These are phyloP conservation scores for Hibiscus tridactylites DNA, from an alignment of 345 rosid species.

Conservation along the genomic window DNA sequence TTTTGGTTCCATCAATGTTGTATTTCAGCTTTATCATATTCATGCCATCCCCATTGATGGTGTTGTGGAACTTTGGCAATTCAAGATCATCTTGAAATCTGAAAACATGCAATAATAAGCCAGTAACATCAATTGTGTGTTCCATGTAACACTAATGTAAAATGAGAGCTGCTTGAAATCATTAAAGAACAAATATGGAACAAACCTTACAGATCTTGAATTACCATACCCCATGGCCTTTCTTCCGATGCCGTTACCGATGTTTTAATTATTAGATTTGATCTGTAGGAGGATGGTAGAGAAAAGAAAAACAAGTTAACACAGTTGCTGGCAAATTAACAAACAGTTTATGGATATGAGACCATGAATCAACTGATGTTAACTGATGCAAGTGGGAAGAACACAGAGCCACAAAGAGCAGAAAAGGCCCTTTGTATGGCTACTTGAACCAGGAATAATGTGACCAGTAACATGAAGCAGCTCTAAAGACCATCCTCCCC, in stretches of 20 bases:
- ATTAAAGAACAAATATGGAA: constrained; percentile 7
- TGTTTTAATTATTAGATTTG: constrained; percentile 8
- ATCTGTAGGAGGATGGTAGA: constrained; percentile 1
- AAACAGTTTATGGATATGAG: background rate
- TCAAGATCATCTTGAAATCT: constrained; percentile 62
- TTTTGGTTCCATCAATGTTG: constrained; percentile 44
- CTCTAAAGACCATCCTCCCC: background rate
- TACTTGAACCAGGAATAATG: constrained; percentile 16
- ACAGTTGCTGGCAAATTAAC: background rate
- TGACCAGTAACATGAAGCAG: constrained; percentile 15
- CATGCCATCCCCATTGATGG: constrained; percentile 32
- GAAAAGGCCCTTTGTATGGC: constrained; percentile 4
- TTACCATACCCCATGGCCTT: constrained; percentile 30
- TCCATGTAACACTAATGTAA: background rate
- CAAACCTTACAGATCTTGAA: constrained; percentile 75
- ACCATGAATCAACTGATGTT: background rate
- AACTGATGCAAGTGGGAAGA: background rate
- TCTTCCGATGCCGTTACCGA: background rate
- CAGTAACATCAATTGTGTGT: background rate
- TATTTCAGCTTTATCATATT: constrained; percentile 26
- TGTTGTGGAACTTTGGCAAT: constrained; percentile 25
- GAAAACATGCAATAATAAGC: constrained; percentile 4
- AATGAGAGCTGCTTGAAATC: background rate
- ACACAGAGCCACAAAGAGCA: constrained; percentile 3
- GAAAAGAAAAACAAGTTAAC: background rate